phyloP scores from a whole-genome alignment of 495 filamentous ascomycete genomes.

The Stereocaulon alpinum region DNA sequence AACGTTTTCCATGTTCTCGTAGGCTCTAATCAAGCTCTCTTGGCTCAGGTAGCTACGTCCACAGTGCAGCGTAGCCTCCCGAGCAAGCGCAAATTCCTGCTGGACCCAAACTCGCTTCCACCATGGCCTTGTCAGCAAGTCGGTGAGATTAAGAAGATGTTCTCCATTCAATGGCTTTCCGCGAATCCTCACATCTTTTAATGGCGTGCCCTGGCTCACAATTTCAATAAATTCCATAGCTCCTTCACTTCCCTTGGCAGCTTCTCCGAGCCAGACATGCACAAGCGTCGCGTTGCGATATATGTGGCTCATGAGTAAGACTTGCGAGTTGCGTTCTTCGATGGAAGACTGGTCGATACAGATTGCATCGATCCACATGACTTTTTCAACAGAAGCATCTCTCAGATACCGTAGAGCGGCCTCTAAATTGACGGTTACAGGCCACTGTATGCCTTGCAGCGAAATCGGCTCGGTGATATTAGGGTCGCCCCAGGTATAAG shows the following conservation, averaged over 20 bases:
- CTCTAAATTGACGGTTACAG: slow-evolving; percentile 6
- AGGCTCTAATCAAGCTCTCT: not conserved
- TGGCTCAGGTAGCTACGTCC: not conserved
- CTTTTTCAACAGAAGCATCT: not conserved
- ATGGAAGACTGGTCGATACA: too few species aligned
- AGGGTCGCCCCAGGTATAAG: slow-evolving; percentile 15
- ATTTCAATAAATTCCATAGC: too few species aligned
- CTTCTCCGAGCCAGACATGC: slow-evolving; percentile 4
- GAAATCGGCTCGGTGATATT: slow-evolving; percentile 15
- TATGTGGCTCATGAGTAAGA: not conserved
- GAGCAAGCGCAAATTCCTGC: not conserved
- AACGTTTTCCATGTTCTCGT: too few species aligned
- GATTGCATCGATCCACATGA: slow-evolving; percentile 8
- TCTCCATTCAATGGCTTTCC: not conserved
- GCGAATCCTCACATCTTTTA: not conserved
- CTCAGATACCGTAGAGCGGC: slow-evolving; percentile 3
- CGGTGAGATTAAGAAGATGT: not conserved
- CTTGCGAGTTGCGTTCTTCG: not conserved
- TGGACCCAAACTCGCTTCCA: not conserved
- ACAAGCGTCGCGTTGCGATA: slow-evolving; percentile 1
- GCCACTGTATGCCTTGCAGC: slow-evolving; percentile 4
- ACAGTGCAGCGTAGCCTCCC: not conserved
- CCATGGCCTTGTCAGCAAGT: not conserved
- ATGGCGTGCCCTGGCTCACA: not conserved
- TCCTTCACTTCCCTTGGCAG: too few species aligned